These are phyloP conservation scores for Boletales sp. DNA, from an alignment of 768 basidiomycete species.

Conservation along the genomic window DNA sequence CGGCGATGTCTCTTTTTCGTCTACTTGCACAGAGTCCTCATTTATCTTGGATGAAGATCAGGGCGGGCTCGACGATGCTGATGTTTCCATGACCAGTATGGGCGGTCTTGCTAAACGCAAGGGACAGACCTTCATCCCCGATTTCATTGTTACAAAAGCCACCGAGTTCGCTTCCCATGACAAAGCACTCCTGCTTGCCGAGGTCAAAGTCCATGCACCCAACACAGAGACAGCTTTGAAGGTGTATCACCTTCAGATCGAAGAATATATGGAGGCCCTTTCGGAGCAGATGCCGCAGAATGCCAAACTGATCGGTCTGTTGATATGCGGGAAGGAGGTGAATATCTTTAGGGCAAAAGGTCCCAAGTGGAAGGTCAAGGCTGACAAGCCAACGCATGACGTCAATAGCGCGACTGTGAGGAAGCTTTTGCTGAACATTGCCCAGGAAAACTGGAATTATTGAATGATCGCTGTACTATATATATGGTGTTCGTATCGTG, in stretches of 20 bases:
- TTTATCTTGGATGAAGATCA: too few species aligned
- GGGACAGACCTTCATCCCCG: neutral
- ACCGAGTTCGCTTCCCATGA: neutral
- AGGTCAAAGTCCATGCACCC: neutral
- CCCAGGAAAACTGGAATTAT: neutral
- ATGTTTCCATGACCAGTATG: neutral
- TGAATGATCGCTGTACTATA: too few species aligned
- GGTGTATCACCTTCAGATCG: neutral
- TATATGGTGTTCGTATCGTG: too few species aligned
- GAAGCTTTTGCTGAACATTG: neutral
- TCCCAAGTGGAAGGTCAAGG: neutral
- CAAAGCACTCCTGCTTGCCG: neutral
- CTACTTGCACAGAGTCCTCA: neutral
- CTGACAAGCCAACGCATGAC: neutral
- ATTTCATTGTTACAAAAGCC: neutral
- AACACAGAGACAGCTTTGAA: accelerated
- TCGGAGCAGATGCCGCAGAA: neutral
- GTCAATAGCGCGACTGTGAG: neutral
- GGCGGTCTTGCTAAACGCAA: neutral
- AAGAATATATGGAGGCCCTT: neutral
- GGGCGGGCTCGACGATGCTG: too few species aligned
- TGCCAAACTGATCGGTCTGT: neutral
- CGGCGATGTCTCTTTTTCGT: neutral
- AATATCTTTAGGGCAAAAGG: neutral
- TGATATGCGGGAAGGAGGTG: neutral